Evolutionary conservation across 2,329 filamentous ascomycete species (phyloP).

Genomic region (Sporothrix luriei): DNA sequence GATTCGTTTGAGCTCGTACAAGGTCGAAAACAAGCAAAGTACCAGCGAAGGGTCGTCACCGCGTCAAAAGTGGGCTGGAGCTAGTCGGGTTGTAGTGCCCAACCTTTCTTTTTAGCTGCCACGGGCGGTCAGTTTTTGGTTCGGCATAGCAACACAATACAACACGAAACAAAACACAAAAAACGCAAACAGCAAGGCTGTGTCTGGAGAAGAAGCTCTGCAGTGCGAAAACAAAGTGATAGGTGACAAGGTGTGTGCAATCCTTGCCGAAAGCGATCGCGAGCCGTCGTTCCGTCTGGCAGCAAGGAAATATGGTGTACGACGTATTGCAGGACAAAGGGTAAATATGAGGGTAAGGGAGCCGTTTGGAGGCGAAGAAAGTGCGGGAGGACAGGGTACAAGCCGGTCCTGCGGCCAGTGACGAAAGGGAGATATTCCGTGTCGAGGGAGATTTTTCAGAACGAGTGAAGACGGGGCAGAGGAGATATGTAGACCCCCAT

Average conservation of each 20-base stretch:
- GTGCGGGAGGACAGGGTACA: not conserved
- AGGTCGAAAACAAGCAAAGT: not conserved
- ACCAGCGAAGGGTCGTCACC: not conserved
- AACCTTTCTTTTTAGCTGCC: slow-evolving; percentile 1
- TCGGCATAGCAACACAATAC: slow-evolving; percentile 19
- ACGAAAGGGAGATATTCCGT: not conserved
- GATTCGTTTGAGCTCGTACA: not conserved
- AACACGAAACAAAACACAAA: not conserved
- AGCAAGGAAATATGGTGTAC: not conserved
- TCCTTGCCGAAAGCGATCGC: not conserved
- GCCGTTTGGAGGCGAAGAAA: not conserved
- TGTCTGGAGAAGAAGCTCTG: not conserved
- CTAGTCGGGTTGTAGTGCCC: slow-evolving; percentile 19
- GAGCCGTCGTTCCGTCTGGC: slow-evolving; percentile 13
- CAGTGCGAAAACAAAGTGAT: not conserved
- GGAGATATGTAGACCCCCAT: not conserved
- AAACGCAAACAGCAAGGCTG: slow-evolving; percentile 23
- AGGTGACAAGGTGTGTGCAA: not conserved
- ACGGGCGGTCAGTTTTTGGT: slow-evolving; percentile 22
- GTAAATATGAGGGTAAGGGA: not conserved
- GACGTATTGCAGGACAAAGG: slow-evolving; percentile 2
- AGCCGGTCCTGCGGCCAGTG: slow-evolving; percentile 11
- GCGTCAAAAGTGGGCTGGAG: slow-evolving; percentile 16
- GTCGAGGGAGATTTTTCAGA: not conserved
- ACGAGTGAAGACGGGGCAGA: not conserved